phyloP scores from a whole-genome alignment of 1,284 basidiomycete genomes.

The Cutaneotrichosporon dermatis region DNA sequence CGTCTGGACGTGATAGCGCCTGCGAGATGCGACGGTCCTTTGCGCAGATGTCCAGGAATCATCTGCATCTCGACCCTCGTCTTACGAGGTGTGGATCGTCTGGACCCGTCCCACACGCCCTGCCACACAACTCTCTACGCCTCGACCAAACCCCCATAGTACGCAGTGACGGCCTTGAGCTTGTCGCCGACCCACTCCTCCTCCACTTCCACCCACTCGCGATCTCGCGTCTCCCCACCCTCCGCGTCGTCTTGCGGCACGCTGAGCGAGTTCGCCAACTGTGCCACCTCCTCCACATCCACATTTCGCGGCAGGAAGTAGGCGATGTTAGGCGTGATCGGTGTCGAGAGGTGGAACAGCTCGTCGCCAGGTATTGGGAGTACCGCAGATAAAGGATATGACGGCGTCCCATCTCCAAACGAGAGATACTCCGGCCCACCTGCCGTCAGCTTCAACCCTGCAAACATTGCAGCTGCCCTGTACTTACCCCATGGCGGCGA shows the following conservation, averaged over 20 bases:
- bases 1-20: no score
- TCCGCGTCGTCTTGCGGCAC: conserved; percentile 4
- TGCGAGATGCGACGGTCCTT: not conserved
- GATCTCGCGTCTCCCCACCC: conserved; percentile 10
- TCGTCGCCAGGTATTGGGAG: conserved; percentile 74
- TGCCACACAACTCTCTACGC: not conserved
- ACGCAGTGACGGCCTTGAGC: conserved; percentile 54
- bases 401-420: conserved; percentile 41
- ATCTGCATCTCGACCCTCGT: not conserved
- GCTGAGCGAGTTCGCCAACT: conserved; percentile 47
- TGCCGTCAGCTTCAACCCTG: conserved; percentile 4
- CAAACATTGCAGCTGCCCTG: not conserved
- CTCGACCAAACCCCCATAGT: conserved; percentile 51
- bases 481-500: conserved; percentile 89
- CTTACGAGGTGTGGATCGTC: not conserved
- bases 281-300: conserved; percentile 66
- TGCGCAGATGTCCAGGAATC: not conserved
- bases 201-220: conserved; percentile 50
- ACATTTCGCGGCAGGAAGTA: conserved; percentile 87
- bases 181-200: conserved; percentile 55
- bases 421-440: conserved; percentile 33
- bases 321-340: conserved; percentile 73
- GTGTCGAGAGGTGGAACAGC: conserved; percentile 65
- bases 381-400: conserved; percentile 67
- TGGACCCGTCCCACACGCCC: not conserved